These are phyloP conservation scores for Ascochyta lentis DNA, from an alignment of 2,329 filamentous ascomycete genomes.

Conservation along the genomic window DNA sequence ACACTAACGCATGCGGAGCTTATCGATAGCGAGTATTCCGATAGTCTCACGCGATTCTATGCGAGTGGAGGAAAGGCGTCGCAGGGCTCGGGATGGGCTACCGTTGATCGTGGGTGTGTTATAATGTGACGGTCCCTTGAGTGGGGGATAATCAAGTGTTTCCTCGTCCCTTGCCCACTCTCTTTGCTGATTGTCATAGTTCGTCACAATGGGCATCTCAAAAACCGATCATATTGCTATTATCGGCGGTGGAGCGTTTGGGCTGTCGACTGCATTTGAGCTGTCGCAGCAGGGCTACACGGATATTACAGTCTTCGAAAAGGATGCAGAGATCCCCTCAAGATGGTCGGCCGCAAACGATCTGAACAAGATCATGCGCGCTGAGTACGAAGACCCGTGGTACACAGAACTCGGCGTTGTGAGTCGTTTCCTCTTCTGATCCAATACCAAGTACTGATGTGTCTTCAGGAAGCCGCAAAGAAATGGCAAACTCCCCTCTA, in stretches of 20 bases:
- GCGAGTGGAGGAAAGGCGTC: neutral
- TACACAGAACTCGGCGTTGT: conserved; percentile 63
- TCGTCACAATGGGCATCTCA: conserved; percentile 25
- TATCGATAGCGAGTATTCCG: conserved; percentile 17
- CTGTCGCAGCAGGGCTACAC: conserved; percentile 39
- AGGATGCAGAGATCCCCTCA: conserved; percentile 53
- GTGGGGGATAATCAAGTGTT: neutral
- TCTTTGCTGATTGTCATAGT: neutral
- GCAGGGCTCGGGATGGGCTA: conserved; percentile 3
- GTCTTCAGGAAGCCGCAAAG: conserved; percentile 56
- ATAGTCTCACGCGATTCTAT: conserved; percentile 1
- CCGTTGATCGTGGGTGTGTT: conserved; percentile 1
- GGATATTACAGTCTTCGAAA: conserved; percentile 41
- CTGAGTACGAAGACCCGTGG: conserved; percentile 64
- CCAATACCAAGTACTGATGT: neutral
- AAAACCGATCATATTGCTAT: conserved; percentile 36
- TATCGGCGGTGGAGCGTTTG: conserved; percentile 41
- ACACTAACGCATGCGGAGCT: conserved; percentile 6
- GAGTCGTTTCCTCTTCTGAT: conserved; percentile 17
- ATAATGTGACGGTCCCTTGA: conserved; percentile 5
- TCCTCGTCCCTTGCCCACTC: neutral
- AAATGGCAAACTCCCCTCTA: conserved; percentile 63
- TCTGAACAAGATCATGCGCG: conserved; percentile 67
- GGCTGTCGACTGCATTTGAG: conserved; percentile 41
- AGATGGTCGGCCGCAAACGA: conserved; percentile 64